Base-by-base conservation (phyloP, 805 yeast species). In the Cyberlindnera japonica region DNA sequence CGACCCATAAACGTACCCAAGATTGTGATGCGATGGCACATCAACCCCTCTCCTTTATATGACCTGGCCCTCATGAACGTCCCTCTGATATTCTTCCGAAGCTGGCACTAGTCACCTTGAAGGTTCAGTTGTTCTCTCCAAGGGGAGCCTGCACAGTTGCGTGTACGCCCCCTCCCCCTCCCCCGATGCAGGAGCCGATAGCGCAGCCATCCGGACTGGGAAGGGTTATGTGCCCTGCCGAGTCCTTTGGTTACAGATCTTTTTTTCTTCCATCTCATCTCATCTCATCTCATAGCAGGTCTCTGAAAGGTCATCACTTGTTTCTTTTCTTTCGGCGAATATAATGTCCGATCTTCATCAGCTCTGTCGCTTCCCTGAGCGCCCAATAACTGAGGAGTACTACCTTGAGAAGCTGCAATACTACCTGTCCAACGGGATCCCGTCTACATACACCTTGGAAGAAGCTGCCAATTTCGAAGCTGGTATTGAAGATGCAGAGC, bases 401-500 rank as follows among this genome's bases (percentile, higher is more conserved):
- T 75, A 79, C 51, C 37, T 77, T n/a, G 62, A 53, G 0, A 61
- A 68, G 9, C 59, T 87, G 33, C 67, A 64, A 32, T 59, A 51
- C 35, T 74, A 66, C 48, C 62, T 86, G 44, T 64, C 69, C 33
- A 68, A 69, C 19, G 95, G 95, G 2, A 77, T 87, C 12, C 95
- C 95, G 6, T 75, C 95, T 1, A 87, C 95, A 0, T 83, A 86
- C 47, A 86, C 95, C 0, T 58, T 81, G 10, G 93, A 85, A 59
- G 95, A 86, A 55, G 85, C 80, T 7, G 72, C 75, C 34, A 77
- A 78, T 37, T 81, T 63, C 51, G 75, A 71, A 35, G 61, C 73
- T 46, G 74, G 62, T 39, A 23, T 43, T 30, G 64, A 60, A 29
- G 71, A 67, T 17, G 67, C 59, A 16, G 68, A 63, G 13, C 47